Base-by-base conservation (phyloP, 352 stramenopile genomes). In the Phytophthora citricola region DNA sequence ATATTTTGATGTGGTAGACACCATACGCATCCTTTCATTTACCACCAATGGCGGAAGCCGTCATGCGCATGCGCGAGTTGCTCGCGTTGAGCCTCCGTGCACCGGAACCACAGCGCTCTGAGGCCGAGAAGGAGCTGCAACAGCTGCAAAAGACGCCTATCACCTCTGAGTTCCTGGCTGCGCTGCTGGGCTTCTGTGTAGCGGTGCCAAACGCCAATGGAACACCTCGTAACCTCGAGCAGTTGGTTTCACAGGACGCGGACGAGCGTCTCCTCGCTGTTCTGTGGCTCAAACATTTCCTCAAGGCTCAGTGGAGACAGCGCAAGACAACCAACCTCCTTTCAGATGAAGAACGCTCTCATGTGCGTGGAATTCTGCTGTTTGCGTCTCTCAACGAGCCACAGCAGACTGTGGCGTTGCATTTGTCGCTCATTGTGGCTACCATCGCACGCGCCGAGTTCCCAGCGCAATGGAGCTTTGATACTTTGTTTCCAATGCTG, bases 231-330 rank as follows among this genome's bases (percentile, higher is more conserved):
- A 76, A 81, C 34, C 51, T 76, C n/a, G 31, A 40, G 31, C 60
- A 72, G 8, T 50, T 83, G 34, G 43, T 44, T 0, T 43, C 60
- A 0, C 31, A 83, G 27, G 82, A 91, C 53, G 38, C 66, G 14
- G 68, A 89, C 63, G 54, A 90, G 66, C 81, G 85, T 43, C 74
- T 95, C 14, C 64, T 92, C 44, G 81, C 79, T 24, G 78, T 85
- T 48, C 70, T 95, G 12, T 95, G 87, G 85, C 76, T 95, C 48
- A 95, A 95, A 67, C 79, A 94, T 29, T 78, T 76, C 29, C 58
- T 89, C 38, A 87, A 89, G 63, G 56, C 65, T 40, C 79, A 89
- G 58, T 81, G 73, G 73, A 65, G 52, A 29, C 17, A 27, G 8
- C 84, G 76, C 64, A 79, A 84, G 32, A 11, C 49, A 17, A 56